Conservation (phyloP, 2,329 filamentous ascomycete genomes). For the Xylariales sp. region DNA sequence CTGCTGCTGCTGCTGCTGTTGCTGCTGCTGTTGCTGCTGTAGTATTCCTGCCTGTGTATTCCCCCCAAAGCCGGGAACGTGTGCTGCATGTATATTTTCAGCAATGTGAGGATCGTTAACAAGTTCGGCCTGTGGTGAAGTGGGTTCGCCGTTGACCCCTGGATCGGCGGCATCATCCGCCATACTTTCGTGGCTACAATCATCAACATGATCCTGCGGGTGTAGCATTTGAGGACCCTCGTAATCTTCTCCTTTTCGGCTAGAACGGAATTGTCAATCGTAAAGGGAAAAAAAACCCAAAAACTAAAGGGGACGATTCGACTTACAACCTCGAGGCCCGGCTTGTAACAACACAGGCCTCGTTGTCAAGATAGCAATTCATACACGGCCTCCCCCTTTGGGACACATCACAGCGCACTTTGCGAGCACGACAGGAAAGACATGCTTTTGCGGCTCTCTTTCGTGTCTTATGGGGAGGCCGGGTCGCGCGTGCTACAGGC, state of each 20-base stretch:
- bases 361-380: constrained; percentile 64
- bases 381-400: constrained; percentile 62
- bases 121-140: constrained; percentile 38
- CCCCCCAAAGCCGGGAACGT: constrained; percentile 27
- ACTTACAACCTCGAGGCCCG: constrained; percentile 56
- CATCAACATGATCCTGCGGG: constrained; percentile 47
- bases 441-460: constrained; percentile 64
- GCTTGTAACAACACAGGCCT: constrained; percentile 56
- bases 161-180: constrained; percentile 49
- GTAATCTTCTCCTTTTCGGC: constrained; percentile 46
- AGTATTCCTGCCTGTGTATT: constrained; percentile 28
- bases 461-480: constrained; percentile 52
- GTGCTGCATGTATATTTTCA: constrained; percentile 34
- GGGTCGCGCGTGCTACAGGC: constrained; percentile 47
- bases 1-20: constrained; percentile 34
- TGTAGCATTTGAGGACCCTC: constrained; percentile 47
- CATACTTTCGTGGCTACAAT: constrained; percentile 43
- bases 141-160: constrained; percentile 44
- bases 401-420: constrained; percentile 63
- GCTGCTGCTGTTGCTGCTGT: constrained; percentile 34
- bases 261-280: constrained; percentile 36
- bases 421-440: constrained; percentile 62
- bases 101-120: constrained; percentile 28
- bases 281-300: not conserved
- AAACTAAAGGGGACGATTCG: not conserved